Evolutionary conservation across 495 filamentous ascomycete genomes (phyloP), one percentile per base, ranked within the genome.

Genomic region (Penicillium bovifimosum): DNA sequence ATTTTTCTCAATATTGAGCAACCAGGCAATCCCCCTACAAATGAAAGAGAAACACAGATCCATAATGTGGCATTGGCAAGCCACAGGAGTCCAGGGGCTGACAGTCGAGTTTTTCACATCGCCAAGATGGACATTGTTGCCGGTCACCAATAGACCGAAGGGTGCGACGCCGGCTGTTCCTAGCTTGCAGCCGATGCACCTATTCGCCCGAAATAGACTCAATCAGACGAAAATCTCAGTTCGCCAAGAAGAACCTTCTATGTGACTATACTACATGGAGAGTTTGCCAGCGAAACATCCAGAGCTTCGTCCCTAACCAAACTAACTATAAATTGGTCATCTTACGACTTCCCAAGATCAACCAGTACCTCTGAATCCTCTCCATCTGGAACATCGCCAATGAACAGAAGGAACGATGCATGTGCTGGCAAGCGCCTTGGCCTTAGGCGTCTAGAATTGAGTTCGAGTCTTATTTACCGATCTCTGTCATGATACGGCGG

Each of bases 401-500:
- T 60, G 27, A 43, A 2, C 14, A 20, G 10, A 6, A 26, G 14
- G 9, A 27, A 6, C 8, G 20, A 39, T 60, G 53, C 46, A 53
- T 57, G 58, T 41, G 58, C 54, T 57, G 58, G 54, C 58, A 60
- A 60, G 56, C 52, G 47, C 27, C 52, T 26, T 40, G 13, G 38
- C 38, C 20, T 34, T 8, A 32, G 27, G n/a, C 34, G 50, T 39
- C 40, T 32, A 16, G 14, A 41, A 40, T 53, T 9, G 29, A 35
- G 35, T 17, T 14, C 20, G 41, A 4, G 24, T 41, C 20, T 24
- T 18, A 14, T 24, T 35, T 46, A 41, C 24, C 27, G n/a, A n/a
- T 42, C 26, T 9, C 24, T 26, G 39, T 27, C 7, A 9, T 9
- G 29, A 32, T 53, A 45, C 36, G 10, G 32, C 3, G 24, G 38